phyloP scores from a whole-genome alignment of 805 yeast species.

The Teunomyces cretensis region DNA sequence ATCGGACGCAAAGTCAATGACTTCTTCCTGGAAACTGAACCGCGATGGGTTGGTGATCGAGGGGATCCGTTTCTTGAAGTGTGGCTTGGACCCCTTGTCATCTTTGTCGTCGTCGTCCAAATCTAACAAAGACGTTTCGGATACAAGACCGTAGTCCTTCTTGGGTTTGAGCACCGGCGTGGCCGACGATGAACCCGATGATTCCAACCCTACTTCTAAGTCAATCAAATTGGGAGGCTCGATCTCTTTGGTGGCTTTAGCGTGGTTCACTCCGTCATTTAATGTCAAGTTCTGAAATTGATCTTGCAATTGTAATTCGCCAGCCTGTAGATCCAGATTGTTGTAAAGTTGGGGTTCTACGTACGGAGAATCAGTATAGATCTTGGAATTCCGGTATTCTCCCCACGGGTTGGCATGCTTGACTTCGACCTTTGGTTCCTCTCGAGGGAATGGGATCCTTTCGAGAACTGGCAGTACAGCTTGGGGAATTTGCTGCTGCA shows the following conservation, averaged over 20 bases:
- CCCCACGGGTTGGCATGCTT: slow-evolving; percentile 37
- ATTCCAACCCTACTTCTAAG: slow-evolving; percentile 33
- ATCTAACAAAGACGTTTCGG: slow-evolving; percentile 24
- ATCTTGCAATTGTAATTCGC: not conserved
- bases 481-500: not conserved
- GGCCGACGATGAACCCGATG: slow-evolving; percentile 19
- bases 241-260: slow-evolving; percentile 5
- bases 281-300: slow-evolving; percentile 6
- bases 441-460: slow-evolving; percentile 9
- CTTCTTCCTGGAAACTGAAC: slow-evolving; percentile 41
- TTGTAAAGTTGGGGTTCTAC: not conserved
- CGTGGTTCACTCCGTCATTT: not conserved
- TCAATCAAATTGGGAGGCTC: slow-evolving; percentile 30
- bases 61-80: slow-evolving; percentile 32
- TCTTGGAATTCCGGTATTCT: slow-evolving; percentile 17
- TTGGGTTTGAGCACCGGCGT: slow-evolving; percentile 17
- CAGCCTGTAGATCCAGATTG: not conserved
- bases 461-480: not conserved
- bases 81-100: slow-evolving; percentile 14
- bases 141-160: slow-evolving; percentile 9
- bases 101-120: slow-evolving; percentile 23
- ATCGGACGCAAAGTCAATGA: slow-evolving; percentile 46
- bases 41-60: slow-evolving; percentile 26
- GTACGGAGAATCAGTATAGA: not conserved
- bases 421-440: slow-evolving; percentile 6